These are phyloP conservation scores for Saxophila tyrrhenica DNA, from an alignment of 495 filamentous ascomycete genomes.

Conservation along the genomic window DNA sequence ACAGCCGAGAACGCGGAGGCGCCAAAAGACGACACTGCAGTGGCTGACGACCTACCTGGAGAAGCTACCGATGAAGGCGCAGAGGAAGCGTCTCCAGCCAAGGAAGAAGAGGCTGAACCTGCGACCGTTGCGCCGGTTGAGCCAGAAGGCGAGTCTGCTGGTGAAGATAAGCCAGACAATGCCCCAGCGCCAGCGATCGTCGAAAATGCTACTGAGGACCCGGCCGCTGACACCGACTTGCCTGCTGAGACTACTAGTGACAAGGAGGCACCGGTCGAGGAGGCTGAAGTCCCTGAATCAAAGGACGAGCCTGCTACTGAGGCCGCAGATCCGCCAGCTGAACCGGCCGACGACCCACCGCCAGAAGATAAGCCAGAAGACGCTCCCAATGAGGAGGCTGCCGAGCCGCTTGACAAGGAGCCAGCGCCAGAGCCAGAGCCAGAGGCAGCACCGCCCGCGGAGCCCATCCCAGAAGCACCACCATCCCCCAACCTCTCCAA, in stretches of 20 bases:
- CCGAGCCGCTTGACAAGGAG: not conserved
- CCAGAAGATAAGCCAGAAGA: not conserved
- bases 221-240: too few species aligned
- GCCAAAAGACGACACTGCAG: too few species aligned
- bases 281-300: not conserved
- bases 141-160: not conserved
- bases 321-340: not conserved
- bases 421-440: not conserved
- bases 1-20: too few species aligned
- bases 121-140: not conserved
- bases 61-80: not conserved
- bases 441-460: too few species aligned
- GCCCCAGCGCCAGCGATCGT: too few species aligned
- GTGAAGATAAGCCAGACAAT: too few species aligned
- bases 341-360: not conserved
- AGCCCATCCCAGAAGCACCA: not conserved
- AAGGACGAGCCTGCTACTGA: not conserved
- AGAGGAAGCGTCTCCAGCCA: not conserved
- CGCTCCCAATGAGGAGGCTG: not conserved
- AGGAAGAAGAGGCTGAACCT: not conserved
- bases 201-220: too few species aligned
- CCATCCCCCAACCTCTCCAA: slow-evolving; percentile 14
- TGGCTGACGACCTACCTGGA: too few species aligned
- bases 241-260: not conserved
- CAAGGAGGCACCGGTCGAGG: not conserved